These are phyloP conservation scores for Funneliformis geosporum DNA, from an alignment of 192 early-diverging fungal species.

Conservation along the genomic window DNA sequence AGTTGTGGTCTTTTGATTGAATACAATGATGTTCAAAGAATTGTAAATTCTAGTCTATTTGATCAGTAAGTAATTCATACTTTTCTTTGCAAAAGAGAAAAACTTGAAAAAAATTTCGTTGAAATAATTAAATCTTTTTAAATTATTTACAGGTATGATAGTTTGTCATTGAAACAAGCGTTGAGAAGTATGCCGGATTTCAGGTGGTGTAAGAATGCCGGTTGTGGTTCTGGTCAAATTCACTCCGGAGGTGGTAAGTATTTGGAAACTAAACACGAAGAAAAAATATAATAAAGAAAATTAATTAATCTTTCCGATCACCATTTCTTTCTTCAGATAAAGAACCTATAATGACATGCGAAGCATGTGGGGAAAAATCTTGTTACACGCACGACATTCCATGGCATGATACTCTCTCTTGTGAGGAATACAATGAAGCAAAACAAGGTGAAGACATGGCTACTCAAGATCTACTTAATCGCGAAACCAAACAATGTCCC, in stretches of 20 bases:
- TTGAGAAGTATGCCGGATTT: neutral
- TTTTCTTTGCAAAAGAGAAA: neutral
- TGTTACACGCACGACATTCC: slow-evolving; percentile 23
- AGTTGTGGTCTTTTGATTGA: neutral
- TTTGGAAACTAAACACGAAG: neutral
- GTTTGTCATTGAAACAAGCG: neutral
- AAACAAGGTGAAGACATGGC: neutral
- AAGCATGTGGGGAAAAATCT: neutral
- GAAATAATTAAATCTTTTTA: too few species aligned
- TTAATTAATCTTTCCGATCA: neutral
- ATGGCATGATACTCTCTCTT: neutral
- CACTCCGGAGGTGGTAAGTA: neutral
- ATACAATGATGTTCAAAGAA: neutral
- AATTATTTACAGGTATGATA: neutral
- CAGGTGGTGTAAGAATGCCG: neutral
- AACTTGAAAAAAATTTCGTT: neutral
- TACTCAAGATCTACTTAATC: neutral
- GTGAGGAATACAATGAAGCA: neutral
- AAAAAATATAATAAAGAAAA: too few species aligned
- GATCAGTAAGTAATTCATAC: neutral
- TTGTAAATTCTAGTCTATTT: neutral
- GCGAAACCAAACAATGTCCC: slow-evolving; percentile 23
- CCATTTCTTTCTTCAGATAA: neutral
- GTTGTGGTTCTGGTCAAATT: neutral
- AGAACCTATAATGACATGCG: slow-evolving; percentile 27